Evolutionary conservation across 2,329 filamentous ascomycete genomes (phyloP).

Genomic region (Ceratocystis eucalypticola): DNA sequence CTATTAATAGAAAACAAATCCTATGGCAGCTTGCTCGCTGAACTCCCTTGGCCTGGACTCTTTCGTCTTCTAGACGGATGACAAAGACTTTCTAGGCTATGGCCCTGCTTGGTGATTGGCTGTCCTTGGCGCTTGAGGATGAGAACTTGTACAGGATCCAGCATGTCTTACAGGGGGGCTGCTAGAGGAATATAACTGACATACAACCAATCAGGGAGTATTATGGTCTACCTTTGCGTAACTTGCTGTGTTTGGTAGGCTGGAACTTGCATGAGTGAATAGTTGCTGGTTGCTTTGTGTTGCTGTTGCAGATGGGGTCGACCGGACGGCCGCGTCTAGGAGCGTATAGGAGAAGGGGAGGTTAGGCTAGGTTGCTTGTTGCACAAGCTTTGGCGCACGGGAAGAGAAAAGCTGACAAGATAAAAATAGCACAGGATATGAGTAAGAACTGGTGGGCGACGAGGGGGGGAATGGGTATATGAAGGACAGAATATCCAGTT

Average conservation of each 20-base stretch:
- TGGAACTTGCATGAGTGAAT: no score
- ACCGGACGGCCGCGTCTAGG: not conserved
- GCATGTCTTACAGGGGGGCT: not conserved
- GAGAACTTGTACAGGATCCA: not conserved
- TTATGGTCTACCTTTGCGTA: no score
- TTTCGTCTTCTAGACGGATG: no score
- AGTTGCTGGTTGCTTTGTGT: no score
- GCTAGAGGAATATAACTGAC: not conserved
- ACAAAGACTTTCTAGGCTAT: not conserved
- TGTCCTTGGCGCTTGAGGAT: not conserved
- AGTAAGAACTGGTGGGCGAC: not conserved
- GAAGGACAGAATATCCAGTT: not conserved
- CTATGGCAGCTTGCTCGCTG: no score
- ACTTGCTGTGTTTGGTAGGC: no score
- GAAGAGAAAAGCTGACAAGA: not conserved
- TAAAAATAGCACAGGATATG: not conserved
- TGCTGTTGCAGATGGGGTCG: not conserved
- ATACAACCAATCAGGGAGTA: not conserved
- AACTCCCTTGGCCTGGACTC: no score
- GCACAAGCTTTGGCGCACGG: not conserved
- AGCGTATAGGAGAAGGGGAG: not conserved
- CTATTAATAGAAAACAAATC: not conserved
- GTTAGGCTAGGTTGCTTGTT: not conserved
- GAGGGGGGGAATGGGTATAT: not conserved
- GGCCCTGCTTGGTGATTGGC: slow-evolving; percentile 3